These are phyloP conservation scores for Globisporangium heterothallicum DNA, from an alignment of 352 stramenopile species.

Conservation along the genomic window DNA sequence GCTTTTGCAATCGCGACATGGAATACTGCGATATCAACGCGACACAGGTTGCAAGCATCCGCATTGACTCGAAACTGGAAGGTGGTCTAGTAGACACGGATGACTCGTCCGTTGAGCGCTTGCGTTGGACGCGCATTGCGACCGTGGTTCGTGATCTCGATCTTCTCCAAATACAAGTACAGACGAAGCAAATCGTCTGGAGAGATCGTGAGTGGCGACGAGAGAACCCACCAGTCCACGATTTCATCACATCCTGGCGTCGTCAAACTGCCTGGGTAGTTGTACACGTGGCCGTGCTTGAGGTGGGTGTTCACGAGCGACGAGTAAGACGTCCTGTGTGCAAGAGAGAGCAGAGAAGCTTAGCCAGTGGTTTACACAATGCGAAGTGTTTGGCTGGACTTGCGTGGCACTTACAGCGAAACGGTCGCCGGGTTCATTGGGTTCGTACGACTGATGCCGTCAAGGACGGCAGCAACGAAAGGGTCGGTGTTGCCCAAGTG, in stretches of 20 bases:
- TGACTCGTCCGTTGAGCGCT: slow-evolving; percentile 19
- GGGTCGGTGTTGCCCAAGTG: slow-evolving; percentile 3
- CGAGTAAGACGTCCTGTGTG: slow-evolving; percentile 3
- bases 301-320: neutral
- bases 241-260: slow-evolving; percentile 27
- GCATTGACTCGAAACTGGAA: too few relatives aligned
- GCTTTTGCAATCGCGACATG: too few relatives aligned
- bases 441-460: neutral
- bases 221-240: slow-evolving; percentile 33
- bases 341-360: neutral
- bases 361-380: neutral
- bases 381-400: too few relatives aligned
- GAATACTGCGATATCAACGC: too few relatives aligned
- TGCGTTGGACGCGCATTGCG: slow-evolving; percentile 21
- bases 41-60: slow-evolving; percentile 1
- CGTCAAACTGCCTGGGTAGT: slow-evolving; percentile 31
- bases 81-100: slow-evolving; percentile 17
- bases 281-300: slow-evolving; percentile 12
- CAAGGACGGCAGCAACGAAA: neutral
- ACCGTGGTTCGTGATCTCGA: slow-evolving; percentile 20
- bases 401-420: neutral
- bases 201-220: slow-evolving; percentile 20
- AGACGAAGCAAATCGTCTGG: neutral
- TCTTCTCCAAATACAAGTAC: slow-evolving; percentile 15
- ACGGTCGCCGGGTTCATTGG: neutral